Evolutionary conservation across 345 rosid genomes (phyloP), one percentile per base, ranked within the genome.

Genomic region (Sonneratia alba): DNA sequence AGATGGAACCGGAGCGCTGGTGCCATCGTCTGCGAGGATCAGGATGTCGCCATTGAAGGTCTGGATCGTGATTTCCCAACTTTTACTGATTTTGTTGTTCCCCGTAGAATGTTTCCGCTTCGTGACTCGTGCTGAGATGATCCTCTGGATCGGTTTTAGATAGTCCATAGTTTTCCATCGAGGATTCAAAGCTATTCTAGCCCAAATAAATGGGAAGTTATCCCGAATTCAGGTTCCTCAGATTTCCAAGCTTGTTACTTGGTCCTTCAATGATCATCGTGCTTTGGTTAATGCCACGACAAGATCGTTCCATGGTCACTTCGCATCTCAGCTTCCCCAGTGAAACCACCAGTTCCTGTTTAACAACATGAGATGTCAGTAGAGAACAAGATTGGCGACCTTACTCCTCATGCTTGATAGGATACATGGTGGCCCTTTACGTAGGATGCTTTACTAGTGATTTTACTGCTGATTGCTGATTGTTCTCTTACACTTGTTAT

Each of bases 1-100:
- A 66, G 65, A 53, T 71, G 78, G 32, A 36, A 45, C 55, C 32
- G 74, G 16, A 67, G 70, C 16, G 64, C 69, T 3, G 75, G 53
- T 8, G 43, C 74, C 32, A 79, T 81, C 76, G 80, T 76, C 15
- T 84, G 83, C 72, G 87, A 81, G 76, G 81, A 82, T 49, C 85
- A 79, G 77, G 82, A 81, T 13, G 74, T 79, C 36, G 82, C 87
- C 34, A 69, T 78, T 3, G 70, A 74, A 81, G 87, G 87, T 84
- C 0, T n/a, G 75, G 24, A 16, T 11, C 55, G 73, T 40, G 12
- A 11, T 48, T 57, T 55, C 21, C 18, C 36, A 7, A 15, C n/a
- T 45, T 43, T 24, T 27, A 19, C 12, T 43, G 36, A 21, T 43
- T 37, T 38, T 38, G 13, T 18, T 48, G 27, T n/a, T 21, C 12